Conservation (phyloP, 2,329 filamentous ascomycete genomes). For the Diaporthe sp. region DNA sequence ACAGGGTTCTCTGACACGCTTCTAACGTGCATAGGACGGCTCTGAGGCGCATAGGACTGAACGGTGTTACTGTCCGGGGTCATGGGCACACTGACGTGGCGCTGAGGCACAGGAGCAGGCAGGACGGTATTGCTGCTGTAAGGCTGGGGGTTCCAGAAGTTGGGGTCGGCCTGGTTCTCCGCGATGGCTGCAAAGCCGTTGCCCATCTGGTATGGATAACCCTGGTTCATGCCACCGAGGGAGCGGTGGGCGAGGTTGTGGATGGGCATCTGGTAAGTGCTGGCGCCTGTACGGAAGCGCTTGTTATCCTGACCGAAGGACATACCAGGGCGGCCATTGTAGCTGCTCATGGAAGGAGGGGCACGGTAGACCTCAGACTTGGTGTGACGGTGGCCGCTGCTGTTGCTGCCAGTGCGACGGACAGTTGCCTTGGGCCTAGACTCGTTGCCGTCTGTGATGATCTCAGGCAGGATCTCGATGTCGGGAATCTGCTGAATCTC, state of each 20-base stretch:
- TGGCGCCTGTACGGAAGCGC: slow-evolving; percentile 39
- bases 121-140: slow-evolving; percentile 43
- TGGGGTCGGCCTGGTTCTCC: slow-evolving; percentile 50
- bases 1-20: slow-evolving; percentile 42
- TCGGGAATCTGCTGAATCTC: slow-evolving; percentile 65
- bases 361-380: slow-evolving; percentile 44
- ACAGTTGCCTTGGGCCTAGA: slow-evolving; percentile 42
- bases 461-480: slow-evolving; percentile 71
- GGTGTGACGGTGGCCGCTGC: slow-evolving; percentile 39
- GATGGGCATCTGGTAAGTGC: slow-evolving; percentile 32
- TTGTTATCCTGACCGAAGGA: slow-evolving; percentile 36
- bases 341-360: slow-evolving; percentile 43
- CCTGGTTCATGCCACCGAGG: slow-evolving; percentile 31
- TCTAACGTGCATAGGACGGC: slow-evolving; percentile 40
- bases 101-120: slow-evolving; percentile 40
- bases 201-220: slow-evolving; percentile 27
- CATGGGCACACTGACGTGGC: slow-evolving; percentile 10
- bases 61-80: slow-evolving; percentile 15
- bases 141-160: slow-evolving; percentile 45
- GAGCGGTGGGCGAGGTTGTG: slow-evolving; percentile 48
- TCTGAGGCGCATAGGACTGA: slow-evolving; percentile 35
- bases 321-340: slow-evolving; percentile 32
- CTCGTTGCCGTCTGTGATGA: slow-evolving; percentile 55
- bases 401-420: slow-evolving; percentile 45
- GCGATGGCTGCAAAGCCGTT: slow-evolving; percentile 51